Evolutionary conservation across 805 yeast species (phyloP), one percentile per base, ranked within the genome.

Genomic region (Myxozyma lipomycoides): DNA sequence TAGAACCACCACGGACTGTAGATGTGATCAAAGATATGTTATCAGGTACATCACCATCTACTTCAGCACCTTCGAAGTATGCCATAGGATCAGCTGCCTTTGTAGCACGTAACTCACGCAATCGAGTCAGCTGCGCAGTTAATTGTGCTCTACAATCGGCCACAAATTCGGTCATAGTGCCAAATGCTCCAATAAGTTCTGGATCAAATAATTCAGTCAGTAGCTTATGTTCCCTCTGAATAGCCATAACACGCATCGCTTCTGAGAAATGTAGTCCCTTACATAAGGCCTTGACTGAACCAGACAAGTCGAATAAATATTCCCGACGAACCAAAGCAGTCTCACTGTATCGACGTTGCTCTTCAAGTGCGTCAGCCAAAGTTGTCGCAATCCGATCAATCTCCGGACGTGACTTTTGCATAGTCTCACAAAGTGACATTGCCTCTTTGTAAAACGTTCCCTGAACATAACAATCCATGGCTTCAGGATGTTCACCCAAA

Each of bases 71-170:
- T 12, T 93, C 95, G 64, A 83, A 90, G 64, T 87, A 91, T 1
- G 86, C 83, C 64, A 81, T 82, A 17, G 96, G 96, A 67, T 91
- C 95, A 53, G 80, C 83, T 42, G 73, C 78, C 61, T 91, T 91
- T 73, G 90, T 90, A 17, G 77, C 74, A 61, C 98, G 78, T 49
- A 93, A 73, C 61, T 89, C 97, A 49, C 96, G 77, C 55, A 93
- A 70, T 64, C 99, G 80, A 53, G 73, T 78, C 59, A 89, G 71
- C 69, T 93, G 99, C 0, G 98, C 85, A 40, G 73, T 77, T 19
- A 86, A 69, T 72, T 93, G 99, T 15, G 84, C 79, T 61, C 79
- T 81, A 71, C 97, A 93, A 66, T 93, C 99, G n/a, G 96, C 93
- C 36, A 91, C 67, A 28, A 93, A 73, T 68, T 93, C 98, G 3